Base-by-base conservation (phyloP, 768 basidiomycete species). In the Roridomyces roridus region DNA sequence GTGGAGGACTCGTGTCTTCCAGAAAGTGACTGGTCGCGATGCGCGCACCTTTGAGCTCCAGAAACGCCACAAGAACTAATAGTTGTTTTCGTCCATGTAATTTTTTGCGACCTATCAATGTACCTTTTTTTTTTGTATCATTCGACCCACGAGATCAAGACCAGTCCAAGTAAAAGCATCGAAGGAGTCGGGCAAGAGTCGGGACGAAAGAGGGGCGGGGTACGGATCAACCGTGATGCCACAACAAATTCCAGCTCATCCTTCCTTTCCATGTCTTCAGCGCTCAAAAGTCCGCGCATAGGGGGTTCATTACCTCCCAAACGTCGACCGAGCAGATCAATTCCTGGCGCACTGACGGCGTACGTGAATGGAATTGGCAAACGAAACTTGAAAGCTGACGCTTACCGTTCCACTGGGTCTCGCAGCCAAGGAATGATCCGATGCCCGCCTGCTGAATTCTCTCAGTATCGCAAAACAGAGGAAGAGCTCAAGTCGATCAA, bases 381-480 rank as follows among this genome's bases (percentile, higher is more conserved):
- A 7, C 42, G 20, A 44, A n/a, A 20, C 8, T 20, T 23, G 5
- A 24, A 11, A 44, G 39, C n/a, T 40, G 21, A 29, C 51, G 15
- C 11, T 59, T 53, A 59, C 58, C 52, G 21, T 1, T 50, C 26
- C 23, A 1, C 52, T 59, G 58, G 58, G 42, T 59, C 51, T 37
- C 20, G 24, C 50, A 63, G 57, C 14, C 49, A 47, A 26, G 46
- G 26, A 28, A 63, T 63, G 57, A 63, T 63, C 37, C 31, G 37
- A 20, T 63, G 61, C 29, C 23, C 31, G 37, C 56, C 44, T 20
- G 48, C 46, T 11, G 48, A 63, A 55, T 28, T 59, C 15, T 57
- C 58, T 17, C 37, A 44, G 5, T 59, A 28, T 36, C 48, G 61
- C 5, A 63, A 63, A 43, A 63, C 44, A 45, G 53, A 58, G 11